Conservation (phyloP, 768 basidiomycete genomes). For the Pisolithus sp. region DNA sequence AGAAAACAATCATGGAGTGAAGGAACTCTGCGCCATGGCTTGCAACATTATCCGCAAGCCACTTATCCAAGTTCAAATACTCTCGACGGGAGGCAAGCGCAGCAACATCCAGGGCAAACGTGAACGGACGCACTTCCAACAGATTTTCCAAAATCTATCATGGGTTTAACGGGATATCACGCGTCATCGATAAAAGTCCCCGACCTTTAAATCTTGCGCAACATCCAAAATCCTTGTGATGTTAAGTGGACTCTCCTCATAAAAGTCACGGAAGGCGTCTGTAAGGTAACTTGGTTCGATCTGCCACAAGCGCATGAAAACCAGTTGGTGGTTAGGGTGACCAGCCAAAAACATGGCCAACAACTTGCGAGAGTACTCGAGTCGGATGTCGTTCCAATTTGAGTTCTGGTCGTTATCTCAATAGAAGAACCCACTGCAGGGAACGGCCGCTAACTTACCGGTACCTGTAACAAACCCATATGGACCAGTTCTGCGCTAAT, state of each 20-base stretch:
- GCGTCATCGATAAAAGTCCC: slow-evolving; percentile 13
- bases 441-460: slow-evolving; percentile 46
- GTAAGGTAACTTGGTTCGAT: slow-evolving; percentile 82
- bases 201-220: slow-evolving; percentile 88
- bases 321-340: slow-evolving; percentile 91
- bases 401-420: slow-evolving; percentile 44
- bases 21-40: slow-evolving; percentile 82
- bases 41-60: slow-evolving; percentile 84
- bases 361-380: slow-evolving; percentile 81
- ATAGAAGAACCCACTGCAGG: slow-evolving; percentile 1
- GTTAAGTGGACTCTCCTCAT: slow-evolving; percentile 86
- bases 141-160: slow-evolving; percentile 87
- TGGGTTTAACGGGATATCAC: not conserved
- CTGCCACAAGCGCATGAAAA: slow-evolving; percentile 96
- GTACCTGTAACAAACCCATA: slow-evolving; percentile 86
- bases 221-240: slow-evolving; percentile 93
- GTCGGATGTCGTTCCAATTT: slow-evolving; percentile 80
- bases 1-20: slow-evolving; percentile 78
- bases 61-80: slow-evolving; percentile 93
- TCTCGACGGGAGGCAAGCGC: slow-evolving; percentile 89
- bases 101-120: slow-evolving; percentile 90
- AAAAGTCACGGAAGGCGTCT: slow-evolving; percentile 85
- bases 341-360: slow-evolving; percentile 87
- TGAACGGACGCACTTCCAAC: slow-evolving; percentile 81
- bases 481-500: slow-evolving; percentile 92